These are phyloP conservation scores for Penicillium cosmopolitanum DNA, from an alignment of 495 filamentous ascomycete genomes.

Conservation along the genomic window DNA sequence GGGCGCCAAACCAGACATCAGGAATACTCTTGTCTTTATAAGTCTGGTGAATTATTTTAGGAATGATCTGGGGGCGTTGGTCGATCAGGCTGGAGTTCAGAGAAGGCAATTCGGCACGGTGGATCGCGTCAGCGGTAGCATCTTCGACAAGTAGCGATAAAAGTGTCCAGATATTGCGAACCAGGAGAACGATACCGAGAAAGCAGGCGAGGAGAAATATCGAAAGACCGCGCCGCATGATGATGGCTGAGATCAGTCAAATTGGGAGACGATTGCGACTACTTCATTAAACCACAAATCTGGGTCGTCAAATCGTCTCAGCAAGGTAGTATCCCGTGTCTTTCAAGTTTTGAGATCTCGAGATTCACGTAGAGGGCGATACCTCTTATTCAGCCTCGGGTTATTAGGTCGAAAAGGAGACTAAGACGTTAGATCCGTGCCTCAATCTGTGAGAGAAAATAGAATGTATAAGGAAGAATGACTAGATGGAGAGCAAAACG, in stretches of 20 bases:
- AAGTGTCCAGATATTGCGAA: neutral
- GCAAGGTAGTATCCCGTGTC: too few species aligned
- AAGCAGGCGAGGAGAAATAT: neutral
- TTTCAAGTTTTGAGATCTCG: too few species aligned
- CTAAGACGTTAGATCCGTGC: too few species aligned
- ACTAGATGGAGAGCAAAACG: neutral
- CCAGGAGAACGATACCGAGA: neutral
- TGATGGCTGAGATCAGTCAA: neutral
- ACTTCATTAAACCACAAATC: neutral
- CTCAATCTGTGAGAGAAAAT: neutral
- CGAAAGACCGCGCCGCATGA: neutral
- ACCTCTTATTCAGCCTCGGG: too few species aligned
- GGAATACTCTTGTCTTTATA: slow-evolving; percentile 12
- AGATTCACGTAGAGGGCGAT: too few species aligned
- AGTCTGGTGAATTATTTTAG: slow-evolving; percentile 18
- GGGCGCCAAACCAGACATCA: slow-evolving; percentile 13
- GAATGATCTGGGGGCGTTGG: neutral
- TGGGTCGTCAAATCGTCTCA: neutral
- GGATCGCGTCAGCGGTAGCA: slow-evolving; percentile 1
- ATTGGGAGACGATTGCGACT: neutral
- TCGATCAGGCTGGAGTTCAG: neutral
- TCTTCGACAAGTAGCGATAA: slow-evolving; percentile 3
- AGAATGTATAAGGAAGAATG: neutral
- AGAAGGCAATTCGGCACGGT: neutral
- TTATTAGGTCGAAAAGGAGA: too few species aligned